Conservation (phyloP, 768 basidiomycete species). For the Xerocomellus amylosporus region DNA sequence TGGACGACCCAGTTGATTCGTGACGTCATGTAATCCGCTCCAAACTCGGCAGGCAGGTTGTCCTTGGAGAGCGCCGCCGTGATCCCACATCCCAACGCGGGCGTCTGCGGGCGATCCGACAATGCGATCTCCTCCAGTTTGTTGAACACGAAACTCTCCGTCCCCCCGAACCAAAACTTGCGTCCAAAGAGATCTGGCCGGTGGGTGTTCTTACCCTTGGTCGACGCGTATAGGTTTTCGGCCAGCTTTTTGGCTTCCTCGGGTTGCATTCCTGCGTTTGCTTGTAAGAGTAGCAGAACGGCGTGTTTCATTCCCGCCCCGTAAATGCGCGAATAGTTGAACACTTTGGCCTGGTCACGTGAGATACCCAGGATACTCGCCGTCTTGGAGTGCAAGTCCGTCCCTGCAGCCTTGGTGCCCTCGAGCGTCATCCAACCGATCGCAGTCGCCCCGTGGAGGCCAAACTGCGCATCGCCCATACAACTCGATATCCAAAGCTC, state of each 20-base stretch:
- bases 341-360: slow-evolving; percentile 93
- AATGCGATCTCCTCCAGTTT: slow-evolving; percentile 93
- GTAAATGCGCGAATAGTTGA: slow-evolving; percentile 98
- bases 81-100: slow-evolving; percentile 90
- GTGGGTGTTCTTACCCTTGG: slow-evolving; percentile 89
- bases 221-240: slow-evolving; percentile 82
- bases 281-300: slow-evolving; percentile 79
- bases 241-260: slow-evolving; percentile 80
- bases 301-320: slow-evolving; percentile 98
- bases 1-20: slow-evolving; percentile 99
- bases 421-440: slow-evolving; percentile 99
- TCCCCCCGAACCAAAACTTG: slow-evolving; percentile 96
- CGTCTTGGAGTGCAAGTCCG: slow-evolving; percentile 96
- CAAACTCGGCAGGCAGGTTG: slow-evolving; percentile 77
- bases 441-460: slow-evolving; percentile 92
- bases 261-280: slow-evolving; percentile 73
- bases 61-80: slow-evolving; percentile 92
- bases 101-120: slow-evolving; percentile 83
- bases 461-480: slow-evolving; percentile 98
- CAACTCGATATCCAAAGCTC: slow-evolving; percentile 99
- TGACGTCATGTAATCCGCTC: slow-evolving; percentile 88
- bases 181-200: slow-evolving; percentile 68
- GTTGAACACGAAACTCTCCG: slow-evolving; percentile 96
- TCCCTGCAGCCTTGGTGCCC: slow-evolving; percentile 91
- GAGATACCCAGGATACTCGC: slow-evolving; percentile 90